These are phyloP conservation scores for Daldinia sp. DNA, from an alignment of 2,329 filamentous ascomycete genomes.

Conservation along the genomic window DNA sequence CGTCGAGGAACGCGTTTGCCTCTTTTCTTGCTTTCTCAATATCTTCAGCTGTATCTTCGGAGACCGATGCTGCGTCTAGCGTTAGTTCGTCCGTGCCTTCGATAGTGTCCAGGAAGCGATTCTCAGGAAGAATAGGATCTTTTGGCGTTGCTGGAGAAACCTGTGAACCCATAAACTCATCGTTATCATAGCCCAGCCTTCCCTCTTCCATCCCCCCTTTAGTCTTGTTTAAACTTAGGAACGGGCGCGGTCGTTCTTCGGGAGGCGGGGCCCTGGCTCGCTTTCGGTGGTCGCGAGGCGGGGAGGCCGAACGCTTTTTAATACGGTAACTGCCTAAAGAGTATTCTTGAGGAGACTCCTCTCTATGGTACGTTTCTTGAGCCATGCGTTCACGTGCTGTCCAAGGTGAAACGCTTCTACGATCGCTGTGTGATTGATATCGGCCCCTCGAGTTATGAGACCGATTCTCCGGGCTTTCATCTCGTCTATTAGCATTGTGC, in stretches of 20 bases:
- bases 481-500: conserved; percentile 29
- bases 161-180: conserved; percentile 23
- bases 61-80: not conserved
- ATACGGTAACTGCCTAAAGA: conserved; percentile 4
- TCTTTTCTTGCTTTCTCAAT: conserved; percentile 21
- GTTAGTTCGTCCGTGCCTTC: conserved; percentile 13
- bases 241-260: not conserved
- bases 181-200: conserved; percentile 47
- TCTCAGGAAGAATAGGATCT: not conserved
- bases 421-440: not conserved
- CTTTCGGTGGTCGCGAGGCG: conserved; percentile 1
- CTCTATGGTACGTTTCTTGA: conserved; percentile 10
- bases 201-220: conserved; percentile 34
- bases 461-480: conserved; percentile 16
- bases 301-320: not conserved
- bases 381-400: conserved; percentile 35
- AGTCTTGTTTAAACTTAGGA: conserved; percentile 15
- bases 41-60: conserved; percentile 17
- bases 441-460: conserved; percentile 8
- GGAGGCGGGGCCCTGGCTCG: conserved; percentile 6
- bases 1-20: conserved; percentile 38
- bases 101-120: not conserved
- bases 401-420: conserved; percentile 37
- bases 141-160: conserved; percentile 1
- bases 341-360: conserved; percentile 11